These are phyloP conservation scores for Fusarium sp. DNA, from an alignment of 2,329 filamentous ascomycete species.

Conservation along the genomic window DNA sequence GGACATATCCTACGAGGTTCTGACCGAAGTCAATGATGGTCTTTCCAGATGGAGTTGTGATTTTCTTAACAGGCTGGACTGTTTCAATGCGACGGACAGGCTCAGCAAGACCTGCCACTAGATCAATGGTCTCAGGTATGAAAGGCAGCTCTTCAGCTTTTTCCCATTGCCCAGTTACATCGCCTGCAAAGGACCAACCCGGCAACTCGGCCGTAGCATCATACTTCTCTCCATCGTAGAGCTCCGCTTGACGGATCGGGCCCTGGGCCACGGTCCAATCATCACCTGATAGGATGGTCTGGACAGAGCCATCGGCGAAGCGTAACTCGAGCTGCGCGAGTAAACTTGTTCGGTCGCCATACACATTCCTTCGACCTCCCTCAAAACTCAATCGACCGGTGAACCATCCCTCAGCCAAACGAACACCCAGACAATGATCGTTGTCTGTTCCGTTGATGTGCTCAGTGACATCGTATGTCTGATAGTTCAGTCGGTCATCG, in stretches of 20 bases:
- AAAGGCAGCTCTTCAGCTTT: background rate
- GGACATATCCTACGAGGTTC: slow-evolving; percentile 65
- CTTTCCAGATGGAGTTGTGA: slow-evolving; percentile 55
- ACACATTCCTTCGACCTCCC: slow-evolving; percentile 45
- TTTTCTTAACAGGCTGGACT: slow-evolving; percentile 47
- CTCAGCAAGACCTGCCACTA: slow-evolving; percentile 33
- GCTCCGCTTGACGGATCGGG: slow-evolving; percentile 52
- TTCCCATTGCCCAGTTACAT: background rate
- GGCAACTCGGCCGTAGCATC: slow-evolving; percentile 51
- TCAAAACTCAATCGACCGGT: slow-evolving; percentile 51
- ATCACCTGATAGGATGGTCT: slow-evolving; percentile 50
- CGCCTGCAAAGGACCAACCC: slow-evolving; percentile 27
- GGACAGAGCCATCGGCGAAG: slow-evolving; percentile 46
- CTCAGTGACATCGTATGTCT: slow-evolving; percentile 62
- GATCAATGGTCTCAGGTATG: slow-evolving; percentile 21
- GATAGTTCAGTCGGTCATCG: slow-evolving; percentile 59
- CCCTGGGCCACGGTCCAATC: slow-evolving; percentile 53
- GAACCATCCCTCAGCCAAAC: slow-evolving; percentile 63
- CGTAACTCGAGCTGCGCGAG: slow-evolving; percentile 55
- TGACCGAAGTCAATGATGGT: slow-evolving; percentile 66
- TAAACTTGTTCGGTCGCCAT: slow-evolving; percentile 53
- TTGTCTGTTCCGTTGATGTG: slow-evolving; percentile 46
- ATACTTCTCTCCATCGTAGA: slow-evolving; percentile 66
- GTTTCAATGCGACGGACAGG: slow-evolving; percentile 55
- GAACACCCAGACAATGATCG: slow-evolving; percentile 24